Evolutionary conservation across 2,329 filamentous ascomycete species (phyloP), one percentile per base, ranked within the genome.

Genomic region (Aspergillus pseudoviridinutans): DNA sequence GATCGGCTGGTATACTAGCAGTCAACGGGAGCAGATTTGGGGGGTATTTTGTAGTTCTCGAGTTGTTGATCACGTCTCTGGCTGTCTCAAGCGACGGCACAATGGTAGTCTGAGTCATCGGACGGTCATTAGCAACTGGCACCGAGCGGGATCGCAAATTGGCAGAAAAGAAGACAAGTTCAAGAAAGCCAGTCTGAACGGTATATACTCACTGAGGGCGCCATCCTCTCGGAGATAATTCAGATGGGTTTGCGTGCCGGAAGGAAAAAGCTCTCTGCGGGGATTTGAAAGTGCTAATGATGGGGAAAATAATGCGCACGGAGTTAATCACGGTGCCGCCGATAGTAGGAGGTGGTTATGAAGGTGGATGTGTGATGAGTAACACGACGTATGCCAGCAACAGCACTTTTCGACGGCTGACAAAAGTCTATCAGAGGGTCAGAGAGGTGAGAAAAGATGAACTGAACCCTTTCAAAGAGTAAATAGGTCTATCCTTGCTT

Each of bases 1-100:
- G 87, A 75, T 97, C 93, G 66, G 93, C 93, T 5, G 91, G 87
- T 66, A 96, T 91, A 63, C 92, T 90, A 27, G 89, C 87, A 75
- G 88, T 92, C 46, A 96, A 75, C 1, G 92, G 91, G 8, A 96
- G 84, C 61, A 95, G 84, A 67, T 94, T 96, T 3, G 89, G 87
- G 57, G 85, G 78, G 64, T 84, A 83, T 55, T 80, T 71, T 42
- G 81, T 78, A 27, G 76, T 74, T 66, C 75, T 76, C 24, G 81
- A 79, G 54, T 79, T 76, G 49, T 78, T 72, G 63, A 89, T 73
- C 50, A 87, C 78, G 55, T 83, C 78, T 62, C 76, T 79, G 54
- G 88, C 79, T 25, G 82, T 80, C 63, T 87, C 82, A 51, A 89
- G 74, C 24, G 86, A 84, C 53, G 87, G 87, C 70, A 85, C 80